Evolutionary conservation across 176 grass and related monocot species (phyloP).

Genomic region (Themeda triandra): DNA sequence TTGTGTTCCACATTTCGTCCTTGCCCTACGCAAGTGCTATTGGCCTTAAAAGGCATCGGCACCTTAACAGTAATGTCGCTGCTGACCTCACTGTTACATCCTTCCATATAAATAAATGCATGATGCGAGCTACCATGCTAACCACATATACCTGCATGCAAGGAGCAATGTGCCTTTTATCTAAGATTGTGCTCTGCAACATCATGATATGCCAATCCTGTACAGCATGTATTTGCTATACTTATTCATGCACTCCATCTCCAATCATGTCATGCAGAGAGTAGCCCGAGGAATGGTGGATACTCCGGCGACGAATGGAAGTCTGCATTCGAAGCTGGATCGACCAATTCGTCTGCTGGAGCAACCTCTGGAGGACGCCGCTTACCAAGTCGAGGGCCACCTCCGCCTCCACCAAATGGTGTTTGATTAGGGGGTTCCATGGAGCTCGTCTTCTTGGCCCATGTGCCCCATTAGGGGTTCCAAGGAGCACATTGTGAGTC

Average conservation of each 20-base stretch:
- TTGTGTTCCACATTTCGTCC: no score
- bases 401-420: constrained; percentile 44
- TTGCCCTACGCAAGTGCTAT: no score
- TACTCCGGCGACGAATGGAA: constrained; percentile 66
- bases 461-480: background rate
- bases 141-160: no score
- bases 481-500: background rate
- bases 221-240: background rate
- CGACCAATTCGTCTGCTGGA: constrained; percentile 18
- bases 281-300: constrained; percentile 26
- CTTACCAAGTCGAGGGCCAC: constrained; percentile 52
- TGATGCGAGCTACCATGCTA: no score
- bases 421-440: background rate
- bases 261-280: constrained; percentile 37
- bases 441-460: background rate
- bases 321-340: constrained; percentile 62
- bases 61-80: no score
- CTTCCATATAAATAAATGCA: no score
- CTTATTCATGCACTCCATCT: background rate
- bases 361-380: constrained; percentile 40
- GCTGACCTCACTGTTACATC: no score
- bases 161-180: background rate
- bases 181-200: background rate
- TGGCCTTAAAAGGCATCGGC: no score
- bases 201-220: background rate